phyloP scores from a whole-genome alignment of 257 asterid species.

The Solanum pinnatisectum region DNA sequence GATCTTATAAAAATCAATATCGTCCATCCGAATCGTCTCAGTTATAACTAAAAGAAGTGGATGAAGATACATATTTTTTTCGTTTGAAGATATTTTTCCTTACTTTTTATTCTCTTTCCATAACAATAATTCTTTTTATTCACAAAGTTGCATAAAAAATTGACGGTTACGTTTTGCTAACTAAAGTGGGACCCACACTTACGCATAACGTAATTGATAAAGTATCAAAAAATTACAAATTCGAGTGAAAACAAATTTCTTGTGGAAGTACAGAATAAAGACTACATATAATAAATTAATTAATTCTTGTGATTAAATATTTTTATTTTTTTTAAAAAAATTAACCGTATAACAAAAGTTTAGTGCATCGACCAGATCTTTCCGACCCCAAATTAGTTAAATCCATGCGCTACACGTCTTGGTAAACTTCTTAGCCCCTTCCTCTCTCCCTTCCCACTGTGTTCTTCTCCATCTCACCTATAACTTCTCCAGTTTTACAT shows the following conservation, averaged over 20 bases:
- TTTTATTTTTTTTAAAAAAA: too few species aligned
- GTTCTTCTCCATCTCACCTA: not conserved
- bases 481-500: not conserved
- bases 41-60: not conserved
- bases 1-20: not conserved
- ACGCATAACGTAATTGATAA: not conserved
- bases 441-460: not conserved
- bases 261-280: fast-evolving
- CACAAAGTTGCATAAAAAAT: not conserved
- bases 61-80: not conserved
- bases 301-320: not conserved
- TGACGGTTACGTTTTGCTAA: not conserved
- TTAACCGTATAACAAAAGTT: not conserved
- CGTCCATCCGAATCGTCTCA: not conserved
- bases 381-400: not conserved
- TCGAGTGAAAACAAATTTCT: too few species aligned
- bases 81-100: not conserved
- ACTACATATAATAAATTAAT: not conserved
- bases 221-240: not conserved
- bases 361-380: not conserved
- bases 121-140: not conserved
- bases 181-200: not conserved
- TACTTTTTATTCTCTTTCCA: not conserved
- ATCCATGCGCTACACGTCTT: not conserved
- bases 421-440: not conserved